Evolutionary conservation across 2,329 filamentous ascomycete genomes (phyloP).

Genomic region (Colletotrichum sp.): DNA sequence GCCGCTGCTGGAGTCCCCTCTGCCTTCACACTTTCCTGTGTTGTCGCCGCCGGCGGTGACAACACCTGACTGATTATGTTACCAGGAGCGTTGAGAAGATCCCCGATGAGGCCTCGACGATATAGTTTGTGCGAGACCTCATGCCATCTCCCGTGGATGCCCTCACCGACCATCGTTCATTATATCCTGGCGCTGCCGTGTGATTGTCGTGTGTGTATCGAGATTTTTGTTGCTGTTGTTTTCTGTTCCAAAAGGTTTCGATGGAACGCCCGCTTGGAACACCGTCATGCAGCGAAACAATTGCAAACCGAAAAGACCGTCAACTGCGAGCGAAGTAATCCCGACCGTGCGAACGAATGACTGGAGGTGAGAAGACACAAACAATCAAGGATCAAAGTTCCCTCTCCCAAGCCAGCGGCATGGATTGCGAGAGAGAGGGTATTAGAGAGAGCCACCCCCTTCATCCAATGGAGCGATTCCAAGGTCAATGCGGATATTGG

Average conservation of each 20-base stretch:
- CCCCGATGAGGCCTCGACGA: background rate
- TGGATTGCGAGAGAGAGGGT: constrained; percentile 7
- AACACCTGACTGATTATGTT: constrained; percentile 1
- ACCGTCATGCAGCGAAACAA: background rate
- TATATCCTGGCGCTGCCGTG: background rate
- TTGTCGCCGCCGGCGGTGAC: constrained; percentile 14
- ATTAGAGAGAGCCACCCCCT: constrained; percentile 7
- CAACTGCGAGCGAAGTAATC: background rate
- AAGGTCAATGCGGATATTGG: constrained; percentile 19
- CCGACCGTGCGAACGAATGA: background rate
- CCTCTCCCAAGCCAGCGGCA: background rate
- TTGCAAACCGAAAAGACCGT: background rate
- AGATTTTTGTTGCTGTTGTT: background rate
- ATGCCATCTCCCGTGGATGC: background rate
- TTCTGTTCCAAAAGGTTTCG: background rate
- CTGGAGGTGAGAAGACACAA: background rate
- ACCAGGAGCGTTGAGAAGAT: background rate
- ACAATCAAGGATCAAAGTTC: background rate
- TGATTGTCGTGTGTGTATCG: background rate
- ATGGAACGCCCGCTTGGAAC: background rate
- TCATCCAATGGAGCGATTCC: background rate
- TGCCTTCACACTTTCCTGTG: background rate
- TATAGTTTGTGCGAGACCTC: background rate
- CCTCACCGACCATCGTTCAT: constrained; percentile 10
- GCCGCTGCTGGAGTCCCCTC: background rate